These are phyloP conservation scores for Pestalotiopsis sp. DNA, from an alignment of 2,329 filamentous ascomycete genomes.

Conservation along the genomic window DNA sequence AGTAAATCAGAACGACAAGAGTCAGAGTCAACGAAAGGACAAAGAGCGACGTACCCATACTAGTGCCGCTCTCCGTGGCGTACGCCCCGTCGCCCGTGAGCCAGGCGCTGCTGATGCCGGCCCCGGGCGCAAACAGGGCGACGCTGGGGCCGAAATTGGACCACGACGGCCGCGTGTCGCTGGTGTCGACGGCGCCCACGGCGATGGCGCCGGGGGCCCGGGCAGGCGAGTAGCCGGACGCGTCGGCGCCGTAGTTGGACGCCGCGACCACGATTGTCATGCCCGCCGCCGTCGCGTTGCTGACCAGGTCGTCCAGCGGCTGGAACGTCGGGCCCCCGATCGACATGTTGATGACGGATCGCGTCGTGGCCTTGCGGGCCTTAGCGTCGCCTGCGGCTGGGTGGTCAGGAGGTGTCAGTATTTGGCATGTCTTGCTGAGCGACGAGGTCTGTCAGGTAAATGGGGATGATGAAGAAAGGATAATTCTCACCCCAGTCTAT, in stretches of 20 bases:
- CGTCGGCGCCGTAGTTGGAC: conserved; percentile 27
- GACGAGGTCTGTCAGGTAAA: neutral
- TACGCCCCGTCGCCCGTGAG: conserved; percentile 21
- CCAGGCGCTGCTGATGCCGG: conserved; percentile 25
- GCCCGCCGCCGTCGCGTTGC: conserved; percentile 21
- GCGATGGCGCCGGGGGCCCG: conserved; percentile 26
- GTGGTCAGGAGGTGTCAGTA: neutral
- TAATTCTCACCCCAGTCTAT: conserved; percentile 28
- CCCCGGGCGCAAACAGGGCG: conserved; percentile 29
- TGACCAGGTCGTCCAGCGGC: conserved; percentile 23
- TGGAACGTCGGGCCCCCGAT: conserved; percentile 22
- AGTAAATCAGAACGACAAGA: neutral
- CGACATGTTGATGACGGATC: conserved; percentile 32
- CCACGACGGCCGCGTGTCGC: conserved; percentile 24
- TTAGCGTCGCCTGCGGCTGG: conserved; percentile 29
- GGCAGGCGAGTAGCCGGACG: conserved; percentile 26
- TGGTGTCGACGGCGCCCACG: conserved; percentile 25
- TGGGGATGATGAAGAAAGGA: too few species aligned
- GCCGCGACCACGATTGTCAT: conserved; percentile 30
- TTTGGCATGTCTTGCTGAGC: neutral
- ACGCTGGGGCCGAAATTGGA: conserved; percentile 30
- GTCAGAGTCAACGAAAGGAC: neutral
- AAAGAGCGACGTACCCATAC: conserved; percentile 20
- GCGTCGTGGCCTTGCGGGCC: conserved; percentile 17
- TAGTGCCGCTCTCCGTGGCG: conserved; percentile 25